Evolutionary conservation across 2,329 filamentous ascomycete species (phyloP).

Genomic region (Sporothrix sp.): DNA sequence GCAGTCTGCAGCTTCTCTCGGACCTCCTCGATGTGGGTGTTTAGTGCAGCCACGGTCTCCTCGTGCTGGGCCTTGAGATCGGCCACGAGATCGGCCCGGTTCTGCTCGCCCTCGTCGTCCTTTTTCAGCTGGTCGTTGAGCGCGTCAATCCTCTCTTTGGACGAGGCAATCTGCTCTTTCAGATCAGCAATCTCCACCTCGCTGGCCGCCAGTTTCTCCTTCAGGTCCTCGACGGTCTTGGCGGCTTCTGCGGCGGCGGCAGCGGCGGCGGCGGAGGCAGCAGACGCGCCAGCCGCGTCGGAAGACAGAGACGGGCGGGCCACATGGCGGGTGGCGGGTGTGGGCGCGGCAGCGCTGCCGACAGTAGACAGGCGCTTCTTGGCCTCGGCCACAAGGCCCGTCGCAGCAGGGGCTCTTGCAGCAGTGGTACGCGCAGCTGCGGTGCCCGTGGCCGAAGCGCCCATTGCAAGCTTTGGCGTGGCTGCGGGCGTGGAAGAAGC

Average conservation of each 20-base stretch:
- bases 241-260: constrained; percentile 32
- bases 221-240: constrained; percentile 52
- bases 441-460: constrained; percentile 29
- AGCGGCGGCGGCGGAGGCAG: constrained; percentile 25
- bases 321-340: constrained; percentile 33
- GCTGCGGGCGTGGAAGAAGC: constrained; percentile 14
- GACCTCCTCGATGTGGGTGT: constrained; percentile 38
- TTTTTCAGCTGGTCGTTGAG: constrained; percentile 42
- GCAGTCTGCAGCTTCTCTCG: constrained; percentile 42
- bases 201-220: constrained; percentile 47
- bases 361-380: constrained; percentile 50
- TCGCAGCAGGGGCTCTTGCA: constrained; percentile 24
- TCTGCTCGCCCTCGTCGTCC: constrained; percentile 32
- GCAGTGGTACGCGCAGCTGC: constrained; percentile 23
- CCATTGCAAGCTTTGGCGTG: constrained; percentile 23
- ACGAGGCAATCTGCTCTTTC: constrained; percentile 45
- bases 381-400: constrained; percentile 36
- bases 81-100: constrained; percentile 38
- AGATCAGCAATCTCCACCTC: constrained; percentile 48
- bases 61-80: constrained; percentile 42
- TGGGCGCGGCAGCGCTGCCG: constrained; percentile 30
- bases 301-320: constrained; percentile 29
- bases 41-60: constrained; percentile 36
- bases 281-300: too few species aligned
- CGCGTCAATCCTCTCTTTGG: constrained; percentile 45